Conservation (phyloP, 345 rosid species). For the Euphorbia tirucalli region DNA sequence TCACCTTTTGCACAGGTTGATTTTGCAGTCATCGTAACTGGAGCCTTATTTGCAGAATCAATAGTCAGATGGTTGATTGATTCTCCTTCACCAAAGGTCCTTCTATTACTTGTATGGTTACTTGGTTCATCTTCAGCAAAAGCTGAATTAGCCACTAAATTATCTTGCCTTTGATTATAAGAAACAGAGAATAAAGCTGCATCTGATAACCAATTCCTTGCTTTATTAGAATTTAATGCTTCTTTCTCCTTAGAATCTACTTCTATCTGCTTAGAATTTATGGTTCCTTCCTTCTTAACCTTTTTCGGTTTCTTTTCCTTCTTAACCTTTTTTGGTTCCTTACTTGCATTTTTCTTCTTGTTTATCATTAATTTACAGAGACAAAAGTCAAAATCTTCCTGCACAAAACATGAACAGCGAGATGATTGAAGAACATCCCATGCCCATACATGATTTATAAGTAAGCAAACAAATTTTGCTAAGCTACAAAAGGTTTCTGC, state of each 20-base stretch:
- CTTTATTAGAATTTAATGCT: too few species aligned
- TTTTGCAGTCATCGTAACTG: neutral
- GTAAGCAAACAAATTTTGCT: neutral
- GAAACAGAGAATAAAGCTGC: too few species aligned
- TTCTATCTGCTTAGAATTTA: neutral
- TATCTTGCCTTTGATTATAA: neutral
- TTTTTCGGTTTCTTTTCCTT: neutral
- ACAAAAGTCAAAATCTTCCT: constrained; percentile 18
- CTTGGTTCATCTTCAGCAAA: neutral
- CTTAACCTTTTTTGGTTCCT: too few species aligned
- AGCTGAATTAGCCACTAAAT: neutral
- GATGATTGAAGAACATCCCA: neutral
- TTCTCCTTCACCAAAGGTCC: neutral
- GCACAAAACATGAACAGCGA: constrained; percentile 7
- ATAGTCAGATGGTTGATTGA: neutral
- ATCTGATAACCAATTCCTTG: too few species aligned
- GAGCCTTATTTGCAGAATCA: too few species aligned
- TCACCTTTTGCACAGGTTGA: neutral
- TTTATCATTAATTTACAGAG: constrained; percentile 31
- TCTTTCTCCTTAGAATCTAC: too few species aligned
- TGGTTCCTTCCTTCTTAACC: neutral
- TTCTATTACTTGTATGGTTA: neutral
- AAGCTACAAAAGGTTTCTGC: neutral
- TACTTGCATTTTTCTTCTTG: constrained; percentile 8
- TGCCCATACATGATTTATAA: neutral